A percentile compares a stretch with the other conserved stretches of the same genome.
These are phyloP conservation scores for Aspergillus quadricinctus DNA, from an alignment of 2,329 filamentous ascomycete genomes.

Conservation along the genomic window DNA sequence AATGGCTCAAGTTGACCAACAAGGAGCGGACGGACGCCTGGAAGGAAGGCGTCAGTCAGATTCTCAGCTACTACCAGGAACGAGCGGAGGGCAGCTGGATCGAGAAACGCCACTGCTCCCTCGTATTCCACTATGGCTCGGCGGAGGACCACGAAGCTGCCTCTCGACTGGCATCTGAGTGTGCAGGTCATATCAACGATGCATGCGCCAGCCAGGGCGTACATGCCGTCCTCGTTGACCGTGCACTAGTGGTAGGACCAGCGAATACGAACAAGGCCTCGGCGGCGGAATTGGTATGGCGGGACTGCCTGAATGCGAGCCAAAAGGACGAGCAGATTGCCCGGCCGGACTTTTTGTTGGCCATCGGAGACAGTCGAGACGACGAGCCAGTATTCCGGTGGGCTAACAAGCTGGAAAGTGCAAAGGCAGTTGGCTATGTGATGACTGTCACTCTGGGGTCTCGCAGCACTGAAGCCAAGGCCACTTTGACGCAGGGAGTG, in stretches of 20 bases:
- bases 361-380: slow-evolving; percentile 85
- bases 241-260: slow-evolving; percentile 78
- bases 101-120: slow-evolving; percentile 84
- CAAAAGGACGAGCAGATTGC: slow-evolving; percentile 36
- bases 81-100: slow-evolving; percentile 83
- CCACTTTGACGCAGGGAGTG: slow-evolving; percentile 84
- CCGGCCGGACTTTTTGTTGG: slow-evolving; percentile 75
- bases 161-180: slow-evolving; percentile 77
- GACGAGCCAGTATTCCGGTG: slow-evolving; percentile 93
- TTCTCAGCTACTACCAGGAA: slow-evolving; percentile 84
- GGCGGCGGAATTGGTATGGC: slow-evolving; percentile 70
- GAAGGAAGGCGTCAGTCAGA: slow-evolving; percentile 78
- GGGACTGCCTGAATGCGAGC: slow-evolving; percentile 56
- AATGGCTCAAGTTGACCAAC: slow-evolving; percentile 77
- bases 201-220: slow-evolving; percentile 79
- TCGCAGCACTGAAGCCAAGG: slow-evolving; percentile 80
- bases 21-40: slow-evolving; percentile 65
- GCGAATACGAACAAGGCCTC: slow-evolving; percentile 83
- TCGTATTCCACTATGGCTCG: slow-evolving; percentile 85
- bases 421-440: slow-evolving; percentile 61
- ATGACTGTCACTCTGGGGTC: slow-evolving; percentile 82
- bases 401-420: slow-evolving; percentile 71
- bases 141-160: slow-evolving; percentile 74
- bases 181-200: slow-evolving; percentile 92
- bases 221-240: slow-evolving; percentile 75